A percentile compares a stretch with the other conserved stretches of the same genome.
Conservation (phyloP, 495 filamentous ascomycete genomes). For the Oidiodendron maius region DNA sequence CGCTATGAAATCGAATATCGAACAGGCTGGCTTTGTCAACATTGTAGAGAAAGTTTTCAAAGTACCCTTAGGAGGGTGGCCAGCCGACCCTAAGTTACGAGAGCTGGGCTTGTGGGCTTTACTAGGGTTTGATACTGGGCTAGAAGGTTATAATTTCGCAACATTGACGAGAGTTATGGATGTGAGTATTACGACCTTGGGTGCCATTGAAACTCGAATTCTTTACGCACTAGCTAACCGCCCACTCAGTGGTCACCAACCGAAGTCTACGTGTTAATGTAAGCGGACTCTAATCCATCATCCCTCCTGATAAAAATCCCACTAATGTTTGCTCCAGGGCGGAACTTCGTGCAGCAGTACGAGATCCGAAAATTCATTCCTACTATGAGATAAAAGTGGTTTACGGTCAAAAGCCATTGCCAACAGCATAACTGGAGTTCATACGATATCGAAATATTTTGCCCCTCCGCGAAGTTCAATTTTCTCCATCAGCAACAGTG, state of each 20-base stretch:
- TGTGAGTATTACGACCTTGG: slow-evolving; percentile 2
- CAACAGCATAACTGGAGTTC: too few species aligned
- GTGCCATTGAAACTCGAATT: not conserved
- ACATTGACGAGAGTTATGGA: slow-evolving; percentile 13
- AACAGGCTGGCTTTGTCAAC: slow-evolving; percentile 30
- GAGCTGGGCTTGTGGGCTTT: slow-evolving; percentile 38
- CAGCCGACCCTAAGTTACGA: slow-evolving; percentile 34
- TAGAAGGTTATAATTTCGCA: slow-evolving; percentile 27
- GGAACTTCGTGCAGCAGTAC: slow-evolving; percentile 2
- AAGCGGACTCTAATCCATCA: slow-evolving; percentile 1
- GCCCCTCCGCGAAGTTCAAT: too few species aligned
- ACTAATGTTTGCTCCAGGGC: slow-evolving; percentile 5
- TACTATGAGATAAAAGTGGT: slow-evolving; percentile 17
- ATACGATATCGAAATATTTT: too few species aligned
- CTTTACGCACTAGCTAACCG: not conserved
- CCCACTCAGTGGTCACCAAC: slow-evolving; percentile 8
- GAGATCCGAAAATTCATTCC: slow-evolving; percentile 10
- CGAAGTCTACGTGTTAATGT: slow-evolving; percentile 17
- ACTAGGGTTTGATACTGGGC: slow-evolving; percentile 35
- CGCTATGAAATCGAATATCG: slow-evolving; percentile 23
- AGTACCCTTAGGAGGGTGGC: slow-evolving; percentile 38
- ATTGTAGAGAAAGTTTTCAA: slow-evolving; percentile 22
- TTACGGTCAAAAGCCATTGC: slow-evolving; percentile 19
- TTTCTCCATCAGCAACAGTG: too few species aligned
- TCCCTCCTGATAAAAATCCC: not conserved